Conservation (phyloP, 495 filamentous ascomycete genomes). For the Rostrohypoxylon terebratum region DNA sequence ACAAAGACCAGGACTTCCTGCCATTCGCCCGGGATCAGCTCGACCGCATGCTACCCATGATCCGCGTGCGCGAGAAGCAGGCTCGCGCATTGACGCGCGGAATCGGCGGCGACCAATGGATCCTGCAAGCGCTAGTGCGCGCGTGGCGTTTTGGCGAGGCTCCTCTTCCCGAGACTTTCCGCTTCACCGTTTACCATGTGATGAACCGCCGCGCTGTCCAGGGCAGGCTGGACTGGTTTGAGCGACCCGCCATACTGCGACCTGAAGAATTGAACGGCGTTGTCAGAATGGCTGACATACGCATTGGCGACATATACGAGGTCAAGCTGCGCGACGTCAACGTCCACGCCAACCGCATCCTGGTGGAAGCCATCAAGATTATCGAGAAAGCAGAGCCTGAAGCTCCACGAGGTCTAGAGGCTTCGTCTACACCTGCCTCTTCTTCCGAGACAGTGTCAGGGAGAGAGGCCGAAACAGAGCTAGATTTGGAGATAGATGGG, state of each 20-base stretch:
- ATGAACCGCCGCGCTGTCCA: conserved; percentile 21
- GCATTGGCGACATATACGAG: conserved; percentile 66
- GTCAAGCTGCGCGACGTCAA: conserved; percentile 70
- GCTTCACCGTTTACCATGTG: conserved; percentile 58
- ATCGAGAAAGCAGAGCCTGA: conserved; percentile 48
- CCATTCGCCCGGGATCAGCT: conserved; percentile 72
- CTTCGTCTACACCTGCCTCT: background rate
- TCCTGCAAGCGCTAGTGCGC: conserved; percentile 75
- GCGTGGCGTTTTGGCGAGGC: conserved; percentile 78
- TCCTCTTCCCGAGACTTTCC: conserved; percentile 70
- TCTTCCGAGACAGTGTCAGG: background rate
- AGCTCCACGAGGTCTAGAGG: background rate
- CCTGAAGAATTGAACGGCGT: conserved; percentile 50
- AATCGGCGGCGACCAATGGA: conserved; percentile 65
- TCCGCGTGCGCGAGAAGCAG: conserved; percentile 63
- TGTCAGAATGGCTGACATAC: conserved; percentile 50
- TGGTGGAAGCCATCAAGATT: conserved; percentile 64
- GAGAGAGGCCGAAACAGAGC: background rate
- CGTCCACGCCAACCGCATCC: conserved; percentile 61
- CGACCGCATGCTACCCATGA: conserved; percentile 63
- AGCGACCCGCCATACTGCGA: conserved; percentile 49
- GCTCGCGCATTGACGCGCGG: conserved; percentile 47
- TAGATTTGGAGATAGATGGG: background rate
- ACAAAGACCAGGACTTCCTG: conserved; percentile 56
- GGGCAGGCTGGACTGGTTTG: conserved; percentile 58